phyloP scores from a whole-genome alignment of 352 stramenopile genomes.

The Albugo candida region DNA sequence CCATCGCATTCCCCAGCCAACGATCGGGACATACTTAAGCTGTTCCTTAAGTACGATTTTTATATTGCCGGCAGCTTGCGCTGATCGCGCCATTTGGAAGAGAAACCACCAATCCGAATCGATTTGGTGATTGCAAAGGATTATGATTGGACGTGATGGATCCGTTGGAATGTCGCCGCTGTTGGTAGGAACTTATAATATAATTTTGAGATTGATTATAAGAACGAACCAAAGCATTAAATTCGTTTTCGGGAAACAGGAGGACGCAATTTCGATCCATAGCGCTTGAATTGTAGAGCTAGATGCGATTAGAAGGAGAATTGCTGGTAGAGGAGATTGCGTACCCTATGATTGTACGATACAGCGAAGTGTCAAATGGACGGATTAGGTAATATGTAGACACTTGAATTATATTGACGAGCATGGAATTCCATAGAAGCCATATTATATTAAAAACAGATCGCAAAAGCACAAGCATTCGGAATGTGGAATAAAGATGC shows the following conservation, averaged over 20 bases:
- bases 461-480: slow-evolving; percentile 41
- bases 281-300: slow-evolving; percentile 40
- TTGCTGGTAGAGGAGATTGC: not conserved
- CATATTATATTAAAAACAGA: slow-evolving; percentile 66
- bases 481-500: no score
- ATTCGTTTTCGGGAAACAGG: slow-evolving; percentile 67
- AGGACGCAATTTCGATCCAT: slow-evolving; percentile 76
- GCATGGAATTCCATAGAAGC: slow-evolving; percentile 62
- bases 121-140: slow-evolving; percentile 84
- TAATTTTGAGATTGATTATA: not conserved
- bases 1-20: slow-evolving; percentile 77
- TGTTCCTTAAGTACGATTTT: slow-evolving; percentile 86
- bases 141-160: slow-evolving; percentile 49
- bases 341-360: slow-evolving; percentile 57
- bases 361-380: slow-evolving; percentile 32
- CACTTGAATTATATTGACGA: slow-evolving; percentile 65
- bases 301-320: slow-evolving; percentile 1
- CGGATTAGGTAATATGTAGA: slow-evolving; percentile 52
- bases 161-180: slow-evolving; percentile 63
- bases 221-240: slow-evolving; percentile 61
- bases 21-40: slow-evolving; percentile 74
- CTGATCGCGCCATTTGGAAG: slow-evolving; percentile 58
- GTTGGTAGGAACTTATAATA: not conserved
- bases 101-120: slow-evolving; percentile 89
- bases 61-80: slow-evolving; percentile 51